Conservation (phyloP, 345 rosid species). For the Mercurialis annua region DNA sequence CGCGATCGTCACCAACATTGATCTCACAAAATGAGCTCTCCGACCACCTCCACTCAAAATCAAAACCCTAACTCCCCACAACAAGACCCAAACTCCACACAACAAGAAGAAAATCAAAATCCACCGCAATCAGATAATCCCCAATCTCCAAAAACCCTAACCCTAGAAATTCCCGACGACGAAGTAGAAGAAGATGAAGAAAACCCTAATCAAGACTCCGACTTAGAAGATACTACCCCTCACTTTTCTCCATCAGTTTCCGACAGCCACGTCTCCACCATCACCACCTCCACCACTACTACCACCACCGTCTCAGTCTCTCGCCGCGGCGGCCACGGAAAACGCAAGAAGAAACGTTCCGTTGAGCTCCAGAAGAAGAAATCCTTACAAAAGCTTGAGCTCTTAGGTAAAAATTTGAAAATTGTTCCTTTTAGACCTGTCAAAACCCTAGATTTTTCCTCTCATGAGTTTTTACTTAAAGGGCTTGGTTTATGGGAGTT, state of each 20-base stretch:
- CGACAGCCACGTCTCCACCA: not conserved
- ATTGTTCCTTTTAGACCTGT: slow-evolving; percentile 60
- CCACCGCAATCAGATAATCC: not conserved
- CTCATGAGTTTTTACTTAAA: slow-evolving; percentile 55
- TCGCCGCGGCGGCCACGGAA: slow-evolving; percentile 18
- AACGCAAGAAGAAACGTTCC: slow-evolving; percentile 10
- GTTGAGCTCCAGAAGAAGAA: slow-evolving; percentile 31
- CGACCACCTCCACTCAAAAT: not conserved
- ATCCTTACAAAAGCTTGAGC: slow-evolving; percentile 46
- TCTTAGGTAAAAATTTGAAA: slow-evolving; percentile 40
- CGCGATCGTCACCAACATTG: not conserved
- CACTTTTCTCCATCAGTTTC: slow-evolving; percentile 11
- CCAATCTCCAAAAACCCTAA: slow-evolving; percentile 17
- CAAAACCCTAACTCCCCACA: slow-evolving; percentile 1
- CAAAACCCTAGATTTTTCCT: slow-evolving; percentile 53
- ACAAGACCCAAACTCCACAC: too few relatives aligned
- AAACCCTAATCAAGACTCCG: slow-evolving; percentile 9
- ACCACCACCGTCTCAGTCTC: not conserved
- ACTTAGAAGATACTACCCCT: slow-evolving; percentile 14
- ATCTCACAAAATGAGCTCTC: not conserved
- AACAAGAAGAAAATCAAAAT: slow-evolving; percentile 1
- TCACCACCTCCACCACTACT: not conserved
- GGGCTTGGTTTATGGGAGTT: slow-evolving; percentile 84
- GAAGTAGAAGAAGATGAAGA: not conserved
- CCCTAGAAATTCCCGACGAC: slow-evolving; percentile 14